Conservation (phyloP, 495 filamentous ascomycete species). For the Annulohypoxylon bovei region DNA sequence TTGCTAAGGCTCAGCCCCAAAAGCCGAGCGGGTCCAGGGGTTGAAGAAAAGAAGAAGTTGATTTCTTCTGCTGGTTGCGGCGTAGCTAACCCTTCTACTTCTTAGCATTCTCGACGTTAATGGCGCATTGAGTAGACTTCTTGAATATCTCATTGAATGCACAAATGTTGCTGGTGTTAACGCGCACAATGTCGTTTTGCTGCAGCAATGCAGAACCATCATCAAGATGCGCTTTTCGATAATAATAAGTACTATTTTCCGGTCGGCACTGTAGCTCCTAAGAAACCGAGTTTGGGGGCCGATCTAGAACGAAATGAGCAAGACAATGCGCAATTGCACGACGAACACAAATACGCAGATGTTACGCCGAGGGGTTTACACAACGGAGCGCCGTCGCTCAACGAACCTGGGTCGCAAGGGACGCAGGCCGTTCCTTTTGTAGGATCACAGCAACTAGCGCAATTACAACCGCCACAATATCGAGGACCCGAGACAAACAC, state of each 20-base stretch:
- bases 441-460: slow-evolving; percentile 4
- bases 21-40: not conserved
- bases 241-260: slow-evolving; percentile 33
- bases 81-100: not conserved
- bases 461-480: slow-evolving; percentile 2
- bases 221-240: slow-evolving; percentile 24
- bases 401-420: slow-evolving; percentile 25
- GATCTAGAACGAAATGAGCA: slow-evolving; percentile 24
- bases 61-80: not conserved
- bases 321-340: slow-evolving; percentile 14
- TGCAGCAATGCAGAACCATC: slow-evolving; percentile 33
- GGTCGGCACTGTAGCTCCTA: not conserved
- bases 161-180: not conserved
- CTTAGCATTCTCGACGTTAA: not conserved
- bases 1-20: not conserved
- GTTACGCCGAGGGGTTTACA: not conserved
- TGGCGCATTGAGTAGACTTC: not conserved
- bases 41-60: not conserved
- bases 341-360: slow-evolving; percentile 25
- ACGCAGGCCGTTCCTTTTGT: slow-evolving; percentile 12
- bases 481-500: slow-evolving; percentile 3
- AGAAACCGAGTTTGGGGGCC: slow-evolving; percentile 8
- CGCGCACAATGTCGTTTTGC: slow-evolving; percentile 7
- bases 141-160: not conserved
- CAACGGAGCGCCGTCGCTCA: slow-evolving; percentile 10